These are phyloP conservation scores for Tetrastigma voinierianum DNA, from an alignment of 164 flowering plant species.

Conservation along the genomic window DNA sequence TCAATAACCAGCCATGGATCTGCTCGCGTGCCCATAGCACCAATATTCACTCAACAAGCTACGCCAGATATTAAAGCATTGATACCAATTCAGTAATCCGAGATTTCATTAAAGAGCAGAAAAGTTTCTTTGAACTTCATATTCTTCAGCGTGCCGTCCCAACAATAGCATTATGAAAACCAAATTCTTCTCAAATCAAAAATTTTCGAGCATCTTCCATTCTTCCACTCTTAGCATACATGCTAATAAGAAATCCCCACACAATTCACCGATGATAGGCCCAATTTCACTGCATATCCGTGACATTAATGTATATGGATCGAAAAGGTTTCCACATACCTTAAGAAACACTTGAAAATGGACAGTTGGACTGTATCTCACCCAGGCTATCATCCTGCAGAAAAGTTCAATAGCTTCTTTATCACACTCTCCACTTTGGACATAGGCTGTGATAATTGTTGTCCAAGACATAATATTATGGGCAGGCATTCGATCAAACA, in stretches of 20 bases:
- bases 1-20: conserved; percentile 64
- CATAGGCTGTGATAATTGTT: conserved; percentile 72
- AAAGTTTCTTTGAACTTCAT: conserved; percentile 52
- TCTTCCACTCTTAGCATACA: conserved; percentile 60
- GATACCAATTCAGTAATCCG: conserved; percentile 32
- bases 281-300: conserved; percentile 51
- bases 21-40: conserved; percentile 77
- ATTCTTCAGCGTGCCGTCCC: conserved; percentile 67
- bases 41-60: conserved; percentile 86
- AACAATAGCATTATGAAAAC: conserved; percentile 57
- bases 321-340: conserved; percentile 68
- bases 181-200: conserved; percentile 79
- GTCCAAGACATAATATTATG: conserved; percentile 95
- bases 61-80: conserved; percentile 61
- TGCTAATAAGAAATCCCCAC: conserved; percentile 76
- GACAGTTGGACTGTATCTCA: conserved; percentile 65
- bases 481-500: conserved; percentile 60
- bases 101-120: conserved; percentile 50
- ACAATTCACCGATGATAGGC: conserved; percentile 50
- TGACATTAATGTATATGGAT: conserved; percentile 41
- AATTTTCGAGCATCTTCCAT: conserved; percentile 71
- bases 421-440: conserved; percentile 51
- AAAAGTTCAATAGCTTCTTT: conserved; percentile 62
- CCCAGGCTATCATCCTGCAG: conserved; percentile 49
- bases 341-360: conserved; percentile 66